A percentile compares a stretch with the other conserved stretches of the same genome.
These are phyloP conservation scores for Areca catechu DNA, from an alignment of 176 grass and related monocot species.

Conservation along the genomic window DNA sequence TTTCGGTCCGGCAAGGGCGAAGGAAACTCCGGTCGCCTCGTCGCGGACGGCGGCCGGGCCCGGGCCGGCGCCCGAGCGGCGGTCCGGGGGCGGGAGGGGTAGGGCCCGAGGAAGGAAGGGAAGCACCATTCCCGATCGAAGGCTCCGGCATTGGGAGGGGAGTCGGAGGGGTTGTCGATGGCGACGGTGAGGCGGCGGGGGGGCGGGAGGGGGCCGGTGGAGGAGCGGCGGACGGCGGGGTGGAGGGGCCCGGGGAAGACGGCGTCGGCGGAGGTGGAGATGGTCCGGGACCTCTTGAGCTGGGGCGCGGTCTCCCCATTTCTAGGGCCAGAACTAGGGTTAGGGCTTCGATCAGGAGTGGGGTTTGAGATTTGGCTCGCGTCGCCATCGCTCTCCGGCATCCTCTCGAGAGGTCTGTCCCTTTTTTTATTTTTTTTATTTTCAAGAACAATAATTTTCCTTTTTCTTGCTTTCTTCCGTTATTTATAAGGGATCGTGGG, in stretches of 20 bases:
- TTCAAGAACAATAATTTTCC: too few species aligned
- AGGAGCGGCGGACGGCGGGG: slow-evolving; percentile 23
- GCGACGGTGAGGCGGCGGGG: slow-evolving; percentile 44
- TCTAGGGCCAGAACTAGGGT: slow-evolving; percentile 10
- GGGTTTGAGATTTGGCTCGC: slow-evolving; percentile 10
- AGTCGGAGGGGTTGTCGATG: slow-evolving; percentile 49
- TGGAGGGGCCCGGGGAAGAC: neutral
- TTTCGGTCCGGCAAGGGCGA: neutral
- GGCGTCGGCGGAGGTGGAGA: slow-evolving; percentile 4
- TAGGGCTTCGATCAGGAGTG: neutral
- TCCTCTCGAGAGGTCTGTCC: slow-evolving; percentile 1
- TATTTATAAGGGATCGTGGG: too few species aligned
- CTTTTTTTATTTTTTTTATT: too few species aligned
- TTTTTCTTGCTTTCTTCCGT: too few species aligned
- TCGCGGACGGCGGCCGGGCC: slow-evolving; percentile 14
- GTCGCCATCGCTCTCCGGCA: slow-evolving; percentile 48
- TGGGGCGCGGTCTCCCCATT: slow-evolving; percentile 15
- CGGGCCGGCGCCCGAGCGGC: slow-evolving; percentile 8
- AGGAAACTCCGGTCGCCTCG: slow-evolving; percentile 5
- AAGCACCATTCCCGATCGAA: slow-evolving; percentile 81
- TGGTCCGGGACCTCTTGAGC: slow-evolving; percentile 14
- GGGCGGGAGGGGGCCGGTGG: slow-evolving; percentile 26
- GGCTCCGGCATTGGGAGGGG: slow-evolving; percentile 34
- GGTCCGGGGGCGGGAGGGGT: slow-evolving; percentile 32
- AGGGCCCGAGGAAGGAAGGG: slow-evolving; percentile 70